Evolutionary conservation across 2,329 filamentous ascomycete genomes (phyloP).

Genomic region (Stemphylium beticola): DNA sequence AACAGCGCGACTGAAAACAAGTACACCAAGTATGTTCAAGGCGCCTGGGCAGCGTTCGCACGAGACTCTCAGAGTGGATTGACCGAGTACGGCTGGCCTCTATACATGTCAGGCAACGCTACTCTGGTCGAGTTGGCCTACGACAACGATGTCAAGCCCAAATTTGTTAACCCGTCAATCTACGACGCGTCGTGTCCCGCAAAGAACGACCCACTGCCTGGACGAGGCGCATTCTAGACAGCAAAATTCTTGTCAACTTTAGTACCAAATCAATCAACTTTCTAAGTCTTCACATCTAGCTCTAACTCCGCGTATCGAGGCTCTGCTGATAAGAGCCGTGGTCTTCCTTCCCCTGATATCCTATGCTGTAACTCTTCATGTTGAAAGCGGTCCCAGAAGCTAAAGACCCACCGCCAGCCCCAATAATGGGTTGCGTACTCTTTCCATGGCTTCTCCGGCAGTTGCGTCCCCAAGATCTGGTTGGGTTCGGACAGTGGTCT

Average conservation of each 20-base stretch:
- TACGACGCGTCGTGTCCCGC: conserved; percentile 31
- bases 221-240: conserved; percentile 30
- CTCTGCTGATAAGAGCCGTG: too few relatives aligned
- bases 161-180: conserved; percentile 24
- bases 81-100: conserved; percentile 43
- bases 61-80: conserved; percentile 39
- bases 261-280: not conserved
- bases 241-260: not conserved
- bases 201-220: conserved; percentile 33
- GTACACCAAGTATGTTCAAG: conserved; percentile 36
- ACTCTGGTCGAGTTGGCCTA: conserved; percentile 32
- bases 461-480: too few relatives aligned
- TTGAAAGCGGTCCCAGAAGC: too few relatives aligned
- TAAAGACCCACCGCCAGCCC: too few relatives aligned
- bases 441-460: too few relatives aligned
- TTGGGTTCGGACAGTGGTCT: not conserved
- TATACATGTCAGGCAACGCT: conserved; percentile 21
- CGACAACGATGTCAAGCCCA: conserved; percentile 23
- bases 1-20: conserved; percentile 34
- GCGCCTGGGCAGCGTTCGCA: conserved; percentile 45
- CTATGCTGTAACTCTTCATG: too few relatives aligned
- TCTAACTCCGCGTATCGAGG: too few relatives aligned
- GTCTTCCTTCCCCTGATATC: too few relatives aligned
- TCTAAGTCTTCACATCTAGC: too few relatives aligned
- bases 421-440: too few relatives aligned